Conservation (phyloP, 768 basidiomycete species). For the Boletus subcaerulescens region DNA sequence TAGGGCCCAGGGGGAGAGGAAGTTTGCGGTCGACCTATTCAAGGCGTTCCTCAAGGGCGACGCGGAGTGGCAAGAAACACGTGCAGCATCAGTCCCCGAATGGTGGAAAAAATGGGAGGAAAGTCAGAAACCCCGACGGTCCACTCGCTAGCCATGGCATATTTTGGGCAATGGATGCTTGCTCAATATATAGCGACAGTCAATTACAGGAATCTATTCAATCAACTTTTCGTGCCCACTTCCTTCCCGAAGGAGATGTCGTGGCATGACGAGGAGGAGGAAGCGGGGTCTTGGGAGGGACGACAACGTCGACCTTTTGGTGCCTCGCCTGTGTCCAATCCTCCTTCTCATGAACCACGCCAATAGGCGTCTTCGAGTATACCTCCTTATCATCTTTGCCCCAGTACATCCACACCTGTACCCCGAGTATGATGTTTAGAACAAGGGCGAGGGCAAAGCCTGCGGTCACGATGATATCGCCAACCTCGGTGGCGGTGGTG, state of each 20-base stretch:
- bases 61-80: constrained; percentile 21
- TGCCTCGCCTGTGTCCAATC: constrained; percentile 25
- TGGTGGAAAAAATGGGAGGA: constrained; percentile 34
- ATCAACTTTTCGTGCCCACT: constrained; percentile 76
- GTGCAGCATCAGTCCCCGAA: constrained; percentile 21
- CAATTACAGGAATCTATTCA: constrained; percentile 33
- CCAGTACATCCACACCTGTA: constrained; percentile 86
- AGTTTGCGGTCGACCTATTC: constrained; percentile 17
- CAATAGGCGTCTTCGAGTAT: constrained; percentile 16
- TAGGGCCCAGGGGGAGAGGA: constrained; percentile 8
- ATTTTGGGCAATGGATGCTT: neutral
- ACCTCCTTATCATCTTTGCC: constrained; percentile 46
- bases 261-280: constrained; percentile 40
- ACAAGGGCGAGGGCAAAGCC: constrained; percentile 82
- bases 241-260: constrained; percentile 52
- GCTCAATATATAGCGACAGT: constrained; percentile 19
- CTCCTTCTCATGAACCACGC: constrained; percentile 28
- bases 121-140: constrained; percentile 14
- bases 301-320: constrained; percentile 41
- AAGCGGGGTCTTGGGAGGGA: constrained; percentile 41
- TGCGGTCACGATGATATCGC: constrained; percentile 74
- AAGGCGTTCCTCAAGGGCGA: constrained; percentile 27
- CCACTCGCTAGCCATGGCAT: neutral
- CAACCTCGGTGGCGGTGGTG: constrained; percentile 89
- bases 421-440: constrained; percentile 80